Evolutionary conservation across 441 rosid species (phyloP), one percentile per base, ranked within the genome.

Genomic region (Geranium incanum): DNA sequence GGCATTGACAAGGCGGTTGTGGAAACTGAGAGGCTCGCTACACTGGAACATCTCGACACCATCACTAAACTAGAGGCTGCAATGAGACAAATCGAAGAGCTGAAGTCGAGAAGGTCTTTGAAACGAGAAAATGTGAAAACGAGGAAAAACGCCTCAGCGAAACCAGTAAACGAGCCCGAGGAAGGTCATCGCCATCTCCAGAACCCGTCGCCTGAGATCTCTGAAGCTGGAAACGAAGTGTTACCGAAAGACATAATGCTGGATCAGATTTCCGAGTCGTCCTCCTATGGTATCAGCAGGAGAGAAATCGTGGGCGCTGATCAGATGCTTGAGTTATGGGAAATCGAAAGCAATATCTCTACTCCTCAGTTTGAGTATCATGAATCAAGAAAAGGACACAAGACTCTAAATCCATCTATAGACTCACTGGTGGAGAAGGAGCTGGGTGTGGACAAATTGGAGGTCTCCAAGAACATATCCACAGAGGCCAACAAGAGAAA

Each of bases 221-320:
- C 70, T 66, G 76, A 86, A 75, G 88, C 76, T 57, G 87, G 84
- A 71, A 84, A 66, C 38, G 95, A 83, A 70, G 82, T 88, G 78
- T 82, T 87, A 86, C 86, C 97, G 0, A 95, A 95, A 81, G 99
- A 95, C 79, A 95, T 93, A 68, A 78, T 95, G 79, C 96, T 95
- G 5, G 99, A 95, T 79, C 95, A 92, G 79, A 78, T 82, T 36
- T 95, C 98, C 3, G 99, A 87, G 77, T 86, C 88, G 74, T 89
- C 97, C 3, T 88, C 99, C 3, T 82, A 89, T 79, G 91, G 96
- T 64, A 79, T 80, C 71, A 86, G 90, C 78, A 84, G 84, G 83
- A 81, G 90, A 81, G 94, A 82, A 73, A 79, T 87, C 75, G 43
- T 72, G 12, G 89, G 82, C 76, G 70, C 77, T 57, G 80, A 86